phyloP scores from a whole-genome alignment of 2,329 filamentous ascomycete species.

The Pseudogymnoascus sp. region DNA sequence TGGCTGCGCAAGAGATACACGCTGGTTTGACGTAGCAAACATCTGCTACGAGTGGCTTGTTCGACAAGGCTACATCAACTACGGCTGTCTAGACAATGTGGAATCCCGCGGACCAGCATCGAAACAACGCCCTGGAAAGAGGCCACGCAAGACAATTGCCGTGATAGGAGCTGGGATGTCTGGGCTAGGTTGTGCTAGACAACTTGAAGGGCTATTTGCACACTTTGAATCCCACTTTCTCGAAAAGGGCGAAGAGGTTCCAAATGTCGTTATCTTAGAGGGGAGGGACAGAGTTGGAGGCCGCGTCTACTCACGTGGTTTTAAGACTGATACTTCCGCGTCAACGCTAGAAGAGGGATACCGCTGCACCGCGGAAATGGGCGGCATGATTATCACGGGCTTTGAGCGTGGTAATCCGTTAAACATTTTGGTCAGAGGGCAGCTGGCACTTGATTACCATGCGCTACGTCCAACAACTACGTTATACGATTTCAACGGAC shows the following conservation, averaged over 20 bases:
- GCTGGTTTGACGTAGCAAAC: constrained; percentile 84
- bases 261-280: constrained; percentile 75
- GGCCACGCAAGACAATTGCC: constrained; percentile 65
- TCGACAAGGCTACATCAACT: constrained; percentile 91
- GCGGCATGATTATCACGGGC: constrained; percentile 95
- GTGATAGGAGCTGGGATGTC: constrained; percentile 93
- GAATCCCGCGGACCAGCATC: constrained; percentile 29
- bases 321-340: constrained; percentile 46
- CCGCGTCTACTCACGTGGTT: constrained; percentile 77
- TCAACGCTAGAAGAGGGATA: constrained; percentile 46
- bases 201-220: constrained; percentile 76
- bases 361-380: constrained; percentile 85
- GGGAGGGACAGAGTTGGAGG: constrained; percentile 83
- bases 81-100: constrained; percentile 74
- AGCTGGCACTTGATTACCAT: constrained; percentile 82
- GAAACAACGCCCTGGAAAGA: constrained; percentile 34
- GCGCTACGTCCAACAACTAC: constrained; percentile 72
- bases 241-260: constrained; percentile 58
- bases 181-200: constrained; percentile 83
- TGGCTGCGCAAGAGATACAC: constrained; percentile 78
- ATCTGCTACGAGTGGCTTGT: constrained; percentile 90
- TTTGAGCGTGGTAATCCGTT: constrained; percentile 94
- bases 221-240: constrained; percentile 68
- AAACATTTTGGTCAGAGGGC: constrained; percentile 83
- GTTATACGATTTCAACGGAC: constrained; percentile 78